Evolutionary conservation across 371 early-diverging fungal genomes (phyloP), one percentile per base, ranked within the genome.

Genomic region (Mucor piriformis): DNA sequence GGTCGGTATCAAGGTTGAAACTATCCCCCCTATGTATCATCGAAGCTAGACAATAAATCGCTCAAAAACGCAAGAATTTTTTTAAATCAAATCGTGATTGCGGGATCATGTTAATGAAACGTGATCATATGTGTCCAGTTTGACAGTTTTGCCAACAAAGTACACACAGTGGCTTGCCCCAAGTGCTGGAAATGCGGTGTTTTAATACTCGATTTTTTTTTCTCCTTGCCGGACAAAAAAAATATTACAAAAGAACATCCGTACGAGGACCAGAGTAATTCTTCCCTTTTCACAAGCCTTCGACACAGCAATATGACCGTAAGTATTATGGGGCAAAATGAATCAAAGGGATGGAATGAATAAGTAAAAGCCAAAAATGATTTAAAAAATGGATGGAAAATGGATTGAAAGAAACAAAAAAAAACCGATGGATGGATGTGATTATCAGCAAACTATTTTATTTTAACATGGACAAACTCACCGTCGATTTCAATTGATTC

Each of bases 261-360:
- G 42, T 42, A 18, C 16, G 42, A 42, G 42, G 42, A 18, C n/a
- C 42, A n/a, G 10, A 42, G 18, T 16, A 46, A 46, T 34, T 42
- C 69, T 54, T 70, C 70, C 73, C 73, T 70, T 73, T 67, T 69
- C 61, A 63, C 61, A 61, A 69, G 73, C 73, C 69, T 58, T 65
- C 54, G 59, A 62, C 64, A 63, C 64, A 64, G 58, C 64, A 73
- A 47, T 61, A 73, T 73, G 73, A 73, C 73, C 67, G 73, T 73
- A 73, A 61, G 73, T 62, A 62, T 27, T 18, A 32, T 29, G 43
- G 20, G 20, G 16, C 55, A 33, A 29, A 29, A 32, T 35, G n/a
- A 40, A 25, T 38, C 11, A 4, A 10, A 24, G 8, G 21, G 24
- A 15, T 11, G 25, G 12, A 24, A 5, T 24, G 18, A 54, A 44